phyloP scores from a whole-genome alignment of 225 moss, liverwort and hornwort genomes.

The Rhytidiadelphus loreus region DNA sequence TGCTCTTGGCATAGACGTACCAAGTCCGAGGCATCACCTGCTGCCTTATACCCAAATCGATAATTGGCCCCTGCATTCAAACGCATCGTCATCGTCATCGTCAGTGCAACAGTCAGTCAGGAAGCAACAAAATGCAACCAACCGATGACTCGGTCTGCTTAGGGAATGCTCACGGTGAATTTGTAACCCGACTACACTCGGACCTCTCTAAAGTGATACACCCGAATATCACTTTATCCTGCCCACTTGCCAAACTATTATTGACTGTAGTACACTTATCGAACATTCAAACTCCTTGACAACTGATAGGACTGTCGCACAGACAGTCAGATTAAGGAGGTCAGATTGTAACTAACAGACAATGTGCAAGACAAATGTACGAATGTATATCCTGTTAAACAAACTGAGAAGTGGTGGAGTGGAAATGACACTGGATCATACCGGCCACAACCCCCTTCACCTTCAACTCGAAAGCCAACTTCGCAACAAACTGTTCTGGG shows the following conservation, averaged over 20 bases:
- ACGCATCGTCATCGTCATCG: background rate
- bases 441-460: conserved; percentile 97
- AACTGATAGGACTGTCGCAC: background rate
- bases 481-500: conserved; percentile 81
- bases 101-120: background rate
- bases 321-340: background rate
- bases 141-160: background rate
- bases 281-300: background rate
- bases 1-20: conserved; percentile 70
- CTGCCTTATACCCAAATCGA: conserved; percentile 90
- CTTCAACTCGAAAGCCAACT: conserved; percentile 67
- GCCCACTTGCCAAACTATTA: background rate
- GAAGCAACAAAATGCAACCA: background rate
- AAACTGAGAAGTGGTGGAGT: background rate
- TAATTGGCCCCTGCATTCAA: conserved; percentile 66
- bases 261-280: background rate
- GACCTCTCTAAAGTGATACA: background rate
- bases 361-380: background rate
- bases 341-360: background rate
- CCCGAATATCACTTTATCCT: background rate
- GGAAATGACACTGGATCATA: background rate
- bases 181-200: background rate
- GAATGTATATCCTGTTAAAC: background rate
- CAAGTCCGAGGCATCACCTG: conserved; percentile 91
- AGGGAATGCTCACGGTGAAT: background rate